phyloP scores from a whole-genome alignment of 495 filamentous ascomycete species.

The Choiromyces venosus region DNA sequence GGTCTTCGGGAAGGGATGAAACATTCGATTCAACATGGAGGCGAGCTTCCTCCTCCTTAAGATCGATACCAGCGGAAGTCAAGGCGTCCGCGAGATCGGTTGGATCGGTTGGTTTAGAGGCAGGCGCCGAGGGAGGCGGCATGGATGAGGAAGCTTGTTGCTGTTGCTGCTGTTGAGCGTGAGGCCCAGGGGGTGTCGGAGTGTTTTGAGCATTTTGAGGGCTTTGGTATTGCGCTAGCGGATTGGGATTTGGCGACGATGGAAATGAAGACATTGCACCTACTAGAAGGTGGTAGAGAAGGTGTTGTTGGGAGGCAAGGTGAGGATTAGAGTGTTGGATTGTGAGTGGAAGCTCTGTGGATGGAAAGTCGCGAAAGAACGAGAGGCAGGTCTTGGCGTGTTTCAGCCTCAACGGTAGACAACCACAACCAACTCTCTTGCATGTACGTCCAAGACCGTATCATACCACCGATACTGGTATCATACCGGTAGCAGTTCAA shows the following conservation, averaged over 20 bases:
- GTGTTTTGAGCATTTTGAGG: not conserved
- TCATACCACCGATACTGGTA: no score
- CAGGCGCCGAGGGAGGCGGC: conserved; percentile 32
- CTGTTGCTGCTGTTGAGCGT: conserved; percentile 14
- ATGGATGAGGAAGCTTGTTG: conserved; percentile 33
- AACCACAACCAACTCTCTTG: not conserved
- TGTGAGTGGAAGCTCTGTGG: not conserved
- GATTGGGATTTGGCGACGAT: not conserved
- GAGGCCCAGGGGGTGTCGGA: not conserved
- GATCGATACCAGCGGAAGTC: conserved; percentile 41
- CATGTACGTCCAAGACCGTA: not conserved
- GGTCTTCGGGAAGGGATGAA: conserved; percentile 23
- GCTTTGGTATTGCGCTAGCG: not conserved
- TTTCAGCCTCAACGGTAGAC: not conserved
- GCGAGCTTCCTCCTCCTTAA: conserved; percentile 41
- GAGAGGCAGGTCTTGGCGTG: not conserved
- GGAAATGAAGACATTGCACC: not conserved
- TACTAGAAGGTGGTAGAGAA: not conserved
- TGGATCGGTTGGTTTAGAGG: conserved; percentile 41
- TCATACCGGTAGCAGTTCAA: not conserved
- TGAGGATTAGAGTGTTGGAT: not conserved
- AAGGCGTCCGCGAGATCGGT: conserved; percentile 42
- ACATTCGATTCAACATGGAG: conserved; percentile 29
- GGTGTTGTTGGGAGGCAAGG: not conserved
- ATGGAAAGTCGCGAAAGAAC: not conserved